Conservation (phyloP, 2,329 filamentous ascomycete genomes). For the Hypoxylon sp. region DNA sequence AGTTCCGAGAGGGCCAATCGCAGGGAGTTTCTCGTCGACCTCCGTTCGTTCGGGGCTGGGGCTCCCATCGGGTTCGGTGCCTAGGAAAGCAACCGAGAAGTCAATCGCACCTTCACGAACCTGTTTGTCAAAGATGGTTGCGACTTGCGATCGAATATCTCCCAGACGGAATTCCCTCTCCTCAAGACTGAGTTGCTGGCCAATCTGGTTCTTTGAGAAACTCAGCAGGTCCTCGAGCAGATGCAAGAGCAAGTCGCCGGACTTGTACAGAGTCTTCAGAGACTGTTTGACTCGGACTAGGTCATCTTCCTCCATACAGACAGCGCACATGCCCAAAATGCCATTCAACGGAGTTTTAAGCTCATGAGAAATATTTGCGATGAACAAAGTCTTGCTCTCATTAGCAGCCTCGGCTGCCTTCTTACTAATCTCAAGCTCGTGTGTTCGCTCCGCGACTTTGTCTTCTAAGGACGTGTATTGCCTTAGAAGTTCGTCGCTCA, state of each 20-base stretch:
- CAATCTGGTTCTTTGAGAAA: constrained; percentile 96
- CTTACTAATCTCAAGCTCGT: constrained; percentile 89
- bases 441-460: constrained; percentile 85
- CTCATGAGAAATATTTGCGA: constrained; percentile 91
- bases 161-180: constrained; percentile 87
- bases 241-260: constrained; percentile 85
- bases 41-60: constrained; percentile 57
- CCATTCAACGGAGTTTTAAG: constrained; percentile 96
- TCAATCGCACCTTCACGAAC: constrained; percentile 83
- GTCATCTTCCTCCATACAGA: constrained; percentile 93
- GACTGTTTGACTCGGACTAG: constrained; percentile 83
- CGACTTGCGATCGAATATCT: constrained; percentile 86
- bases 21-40: constrained; percentile 61
- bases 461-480: constrained; percentile 89
- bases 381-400: constrained; percentile 96
- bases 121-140: constrained; percentile 92
- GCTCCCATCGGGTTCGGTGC: constrained; percentile 58
- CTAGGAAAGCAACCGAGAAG: constrained; percentile 80
- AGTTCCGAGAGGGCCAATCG: constrained; percentile 74
- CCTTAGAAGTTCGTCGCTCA: constrained; percentile 90
- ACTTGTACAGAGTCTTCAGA: constrained; percentile 90
- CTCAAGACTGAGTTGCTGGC: constrained; percentile 84
- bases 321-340: constrained; percentile 92
- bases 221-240: constrained; percentile 90
- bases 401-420: constrained; percentile 95